Conservation (phyloP, 2,329 filamentous ascomycete genomes). For the Phoma sp. region DNA sequence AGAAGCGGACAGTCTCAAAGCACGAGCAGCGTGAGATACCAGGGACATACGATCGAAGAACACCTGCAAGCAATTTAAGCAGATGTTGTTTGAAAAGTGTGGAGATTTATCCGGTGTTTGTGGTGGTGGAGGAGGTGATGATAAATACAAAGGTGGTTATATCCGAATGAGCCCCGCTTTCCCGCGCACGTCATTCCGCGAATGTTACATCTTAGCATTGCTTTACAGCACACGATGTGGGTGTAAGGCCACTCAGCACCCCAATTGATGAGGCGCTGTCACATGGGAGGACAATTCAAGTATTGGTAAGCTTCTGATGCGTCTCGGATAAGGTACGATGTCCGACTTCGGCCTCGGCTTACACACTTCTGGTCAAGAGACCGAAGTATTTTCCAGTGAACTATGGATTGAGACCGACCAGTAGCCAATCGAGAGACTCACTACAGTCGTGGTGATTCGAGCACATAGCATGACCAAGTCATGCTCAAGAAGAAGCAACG, state of each 20-base stretch:
- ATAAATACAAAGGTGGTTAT: conserved; percentile 20
- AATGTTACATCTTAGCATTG: no score
- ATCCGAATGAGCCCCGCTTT: conserved; percentile 16
- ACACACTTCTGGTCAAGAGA: no score
- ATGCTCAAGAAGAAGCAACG: no score
- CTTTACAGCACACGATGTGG: no score
- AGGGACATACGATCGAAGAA: conserved; percentile 24
- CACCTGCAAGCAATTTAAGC: background rate
- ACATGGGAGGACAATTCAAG: background rate
- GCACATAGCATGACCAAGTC: no score
- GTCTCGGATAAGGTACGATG: background rate
- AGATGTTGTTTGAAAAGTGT: background rate
- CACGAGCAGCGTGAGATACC: conserved; percentile 16
- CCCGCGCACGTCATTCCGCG: conserved; percentile 20
- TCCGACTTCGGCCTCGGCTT: background rate
- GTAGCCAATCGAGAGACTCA: no score
- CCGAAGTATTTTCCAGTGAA: no score
- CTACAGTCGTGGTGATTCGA: no score
- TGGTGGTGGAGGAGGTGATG: conserved; percentile 8
- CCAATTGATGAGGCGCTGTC: background rate
- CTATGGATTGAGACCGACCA: no score
- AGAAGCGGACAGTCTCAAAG: conserved; percentile 12
- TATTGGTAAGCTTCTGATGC: background rate
- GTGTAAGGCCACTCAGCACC: background rate
- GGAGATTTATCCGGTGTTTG: conserved; percentile 9